phyloP scores from a whole-genome alignment of 768 basidiomycete species.

The Russula dissimulans region DNA sequence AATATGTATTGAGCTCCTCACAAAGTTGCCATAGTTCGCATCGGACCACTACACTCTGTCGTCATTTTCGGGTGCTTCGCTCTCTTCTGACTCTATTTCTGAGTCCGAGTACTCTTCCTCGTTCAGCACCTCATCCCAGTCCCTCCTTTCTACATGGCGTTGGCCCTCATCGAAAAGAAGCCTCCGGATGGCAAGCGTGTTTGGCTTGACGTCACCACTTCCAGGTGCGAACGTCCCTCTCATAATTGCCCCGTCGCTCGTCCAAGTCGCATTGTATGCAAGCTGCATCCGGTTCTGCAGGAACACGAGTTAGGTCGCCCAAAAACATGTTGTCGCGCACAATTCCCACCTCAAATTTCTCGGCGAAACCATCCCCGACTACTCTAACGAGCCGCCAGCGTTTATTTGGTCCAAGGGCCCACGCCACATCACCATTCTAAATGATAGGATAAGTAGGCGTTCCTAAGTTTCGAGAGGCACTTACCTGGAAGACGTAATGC shows the following conservation, averaged over 20 bases:
- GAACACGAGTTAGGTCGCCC: neutral
- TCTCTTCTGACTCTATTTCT: neutral
- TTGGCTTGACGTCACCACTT: constrained; percentile 11
- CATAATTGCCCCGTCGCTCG: neutral
- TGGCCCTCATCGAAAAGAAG: constrained; percentile 9
- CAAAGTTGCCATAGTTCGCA: neutral
- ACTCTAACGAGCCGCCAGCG: constrained; percentile 13
- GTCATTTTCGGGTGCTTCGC: neutral
- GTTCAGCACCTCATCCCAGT: neutral
- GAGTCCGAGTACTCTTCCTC: neutral
- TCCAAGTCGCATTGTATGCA: constrained; percentile 10
- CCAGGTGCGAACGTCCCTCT: constrained; percentile 9
- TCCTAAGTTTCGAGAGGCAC: neutral
- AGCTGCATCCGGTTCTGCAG: constrained; percentile 6
- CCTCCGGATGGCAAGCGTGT: constrained; percentile 3
- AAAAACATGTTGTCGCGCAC: neutral
- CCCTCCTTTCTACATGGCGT: neutral
- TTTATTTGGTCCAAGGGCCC: constrained; percentile 7
- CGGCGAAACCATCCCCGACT: constrained; percentile 4
- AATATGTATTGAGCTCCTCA: too few species aligned
- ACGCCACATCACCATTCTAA: constrained; percentile 7
- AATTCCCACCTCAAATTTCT: constrained; percentile 3
- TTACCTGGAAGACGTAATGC: constrained; percentile 9
- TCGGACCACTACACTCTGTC: neutral
- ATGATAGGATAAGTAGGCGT: neutral